Percentiles rank a stretch among this genome's conserved stretches.
These are phyloP conservation scores for Prunus mume DNA, from an alignment of 306 rosid species.

Conservation along the genomic window DNA sequence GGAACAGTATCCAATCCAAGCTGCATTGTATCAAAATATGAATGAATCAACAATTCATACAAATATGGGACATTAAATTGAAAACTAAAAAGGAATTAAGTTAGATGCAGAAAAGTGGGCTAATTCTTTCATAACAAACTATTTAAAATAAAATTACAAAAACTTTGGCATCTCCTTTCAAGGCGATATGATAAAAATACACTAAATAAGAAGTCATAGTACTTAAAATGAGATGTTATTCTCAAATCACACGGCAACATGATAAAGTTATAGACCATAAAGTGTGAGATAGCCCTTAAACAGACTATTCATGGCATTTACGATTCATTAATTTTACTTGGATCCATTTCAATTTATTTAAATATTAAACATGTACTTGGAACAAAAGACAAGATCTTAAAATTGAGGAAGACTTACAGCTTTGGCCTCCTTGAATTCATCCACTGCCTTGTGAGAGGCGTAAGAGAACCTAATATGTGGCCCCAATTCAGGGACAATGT, in stretches of 20 bases:
- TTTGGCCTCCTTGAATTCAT: slow-evolving; percentile 79
- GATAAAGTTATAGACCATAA: neutral
- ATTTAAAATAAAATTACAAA: neutral
- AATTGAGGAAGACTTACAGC: slow-evolving; percentile 50
- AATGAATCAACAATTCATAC: neutral
- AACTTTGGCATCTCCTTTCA: neutral
- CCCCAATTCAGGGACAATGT: slow-evolving; percentile 82
- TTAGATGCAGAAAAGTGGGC: neutral
- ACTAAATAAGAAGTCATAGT: neutral
- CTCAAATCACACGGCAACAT: neutral
- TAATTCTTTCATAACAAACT: neutral
- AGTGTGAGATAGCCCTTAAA: neutral
- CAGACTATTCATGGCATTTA: neutral
- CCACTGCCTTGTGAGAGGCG: slow-evolving; percentile 82
- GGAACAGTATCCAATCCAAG: slow-evolving; percentile 74
- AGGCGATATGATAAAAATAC: too few relatives aligned
- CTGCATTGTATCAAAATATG: slow-evolving; percentile 32
- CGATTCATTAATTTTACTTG: neutral
- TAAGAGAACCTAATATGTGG: slow-evolving; percentile 75
- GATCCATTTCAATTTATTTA: neutral
- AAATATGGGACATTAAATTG: neutral
- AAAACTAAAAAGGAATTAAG: neutral
- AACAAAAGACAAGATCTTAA: neutral
- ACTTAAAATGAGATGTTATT: neutral
- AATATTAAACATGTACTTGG: neutral